Percentiles rank a stretch among this genome's conserved stretches.
phyloP scores from a whole-genome alignment of 371 early-diverging fungal species.

The Rhizoclosmatium hyalinum region DNA sequence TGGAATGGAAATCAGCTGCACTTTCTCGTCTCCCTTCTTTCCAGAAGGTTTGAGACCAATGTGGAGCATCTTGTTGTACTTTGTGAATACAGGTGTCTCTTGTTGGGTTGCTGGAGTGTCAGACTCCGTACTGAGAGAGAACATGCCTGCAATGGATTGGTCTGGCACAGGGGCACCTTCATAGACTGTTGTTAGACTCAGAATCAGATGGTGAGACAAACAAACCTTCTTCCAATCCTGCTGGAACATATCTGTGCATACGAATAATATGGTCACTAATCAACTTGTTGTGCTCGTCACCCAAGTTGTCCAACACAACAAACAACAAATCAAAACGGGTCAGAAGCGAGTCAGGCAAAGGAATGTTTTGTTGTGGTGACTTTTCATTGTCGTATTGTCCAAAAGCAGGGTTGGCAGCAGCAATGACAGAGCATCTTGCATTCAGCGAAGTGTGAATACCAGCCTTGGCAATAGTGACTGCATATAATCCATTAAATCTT shows the following conservation, averaged over 20 bases:
- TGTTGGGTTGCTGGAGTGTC: conserved; percentile 49
- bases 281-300: conserved; percentile 79
- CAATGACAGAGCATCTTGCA: conserved; percentile 97
- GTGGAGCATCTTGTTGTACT: conserved; percentile 78
- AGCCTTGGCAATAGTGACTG: conserved; percentile 73
- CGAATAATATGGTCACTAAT: conserved; percentile 91
- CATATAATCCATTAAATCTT: background rate
- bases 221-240: conserved; percentile 85
- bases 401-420: conserved; percentile 99
- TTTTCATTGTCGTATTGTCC: conserved; percentile 66
- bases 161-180: conserved; percentile 75
- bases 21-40: conserved; percentile 31
- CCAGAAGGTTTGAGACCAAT: conserved; percentile 57
- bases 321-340: conserved; percentile 99
- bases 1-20: conserved; percentile 48
- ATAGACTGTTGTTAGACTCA: background rate
- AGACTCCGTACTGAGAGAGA: conserved; percentile 20
- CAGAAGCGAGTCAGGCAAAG: conserved; percentile 93
- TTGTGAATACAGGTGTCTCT: conserved; percentile 77
- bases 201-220: background rate
- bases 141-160: conserved; percentile 59
- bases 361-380: conserved; percentile 81
- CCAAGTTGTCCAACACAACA: conserved; percentile 89
- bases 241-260: conserved; percentile 90
- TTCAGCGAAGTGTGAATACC: conserved; percentile 98